Percentiles rank a stretch among this genome's conserved stretches.
Evolutionary conservation across 116 monocot genomes (phyloP).

Genomic region (Posidonia oceanica): DNA sequence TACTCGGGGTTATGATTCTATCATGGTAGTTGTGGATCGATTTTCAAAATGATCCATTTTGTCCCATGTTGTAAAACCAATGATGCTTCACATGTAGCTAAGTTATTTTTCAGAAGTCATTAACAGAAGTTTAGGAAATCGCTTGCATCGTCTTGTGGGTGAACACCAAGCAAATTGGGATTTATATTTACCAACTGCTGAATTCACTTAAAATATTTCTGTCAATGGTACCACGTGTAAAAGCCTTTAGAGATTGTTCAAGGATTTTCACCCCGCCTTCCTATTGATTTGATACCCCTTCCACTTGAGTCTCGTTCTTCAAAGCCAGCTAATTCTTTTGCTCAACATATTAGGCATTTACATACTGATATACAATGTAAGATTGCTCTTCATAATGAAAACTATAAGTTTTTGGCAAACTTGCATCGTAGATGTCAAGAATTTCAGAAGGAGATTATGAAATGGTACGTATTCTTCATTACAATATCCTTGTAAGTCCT

Average conservation of each 20-base stretch:
- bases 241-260: neutral
- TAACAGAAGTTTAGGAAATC: neutral
- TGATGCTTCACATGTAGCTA: neutral
- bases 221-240: neutral
- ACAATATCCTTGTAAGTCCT: too few species aligned
- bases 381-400: neutral
- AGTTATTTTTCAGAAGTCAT: constrained; percentile 2
- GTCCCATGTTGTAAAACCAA: neutral
- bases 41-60: constrained; percentile 10
- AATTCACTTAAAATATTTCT: constrained; percentile 6
- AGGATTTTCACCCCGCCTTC: neutral
- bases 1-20: neutral
- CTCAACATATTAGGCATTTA: neutral
- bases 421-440: neutral
- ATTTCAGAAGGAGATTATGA: neutral
- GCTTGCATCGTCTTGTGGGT: neutral
- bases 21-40: neutral
- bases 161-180: constrained; percentile 1
- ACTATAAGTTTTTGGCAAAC: neutral
- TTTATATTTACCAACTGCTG: neutral
- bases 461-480: neutral
- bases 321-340: neutral
- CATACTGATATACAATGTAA: neutral
- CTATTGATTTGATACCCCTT: neutral
- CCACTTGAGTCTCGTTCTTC: neutral